A percentile compares a stretch with the other conserved stretches of the same genome.
Conservation (phyloP, 306 rosid species). For the Vigna hirtella region DNA sequence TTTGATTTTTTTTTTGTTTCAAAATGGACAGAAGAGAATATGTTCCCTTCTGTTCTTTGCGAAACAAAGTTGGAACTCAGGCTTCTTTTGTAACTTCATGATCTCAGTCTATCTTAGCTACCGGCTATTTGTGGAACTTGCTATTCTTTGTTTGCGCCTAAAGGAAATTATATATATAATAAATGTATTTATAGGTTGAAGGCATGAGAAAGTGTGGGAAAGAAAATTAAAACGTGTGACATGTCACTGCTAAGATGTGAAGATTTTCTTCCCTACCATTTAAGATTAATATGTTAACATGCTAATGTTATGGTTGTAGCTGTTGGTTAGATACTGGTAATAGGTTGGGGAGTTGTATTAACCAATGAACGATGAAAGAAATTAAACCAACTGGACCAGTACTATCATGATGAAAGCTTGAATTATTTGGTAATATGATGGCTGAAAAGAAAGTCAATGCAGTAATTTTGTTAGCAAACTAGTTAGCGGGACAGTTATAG, state of each 20-base stretch:
- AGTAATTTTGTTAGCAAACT: neutral
- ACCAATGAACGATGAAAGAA: neutral
- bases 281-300: constrained; percentile 27
- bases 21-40: neutral
- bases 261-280: constrained; percentile 6
- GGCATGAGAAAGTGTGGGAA: neutral
- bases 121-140: neutral
- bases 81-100: neutral
- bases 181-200: neutral
- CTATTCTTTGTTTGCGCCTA: constrained; percentile 5
- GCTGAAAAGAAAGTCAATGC: constrained; percentile 3
- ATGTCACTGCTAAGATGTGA: constrained; percentile 5
- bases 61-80: constrained; percentile 14
- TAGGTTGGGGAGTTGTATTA: neutral
- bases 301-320: constrained; percentile 4
- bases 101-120: neutral
- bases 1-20: neutral
- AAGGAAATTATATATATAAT: neutral
- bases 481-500: neutral
- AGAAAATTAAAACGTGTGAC: neutral
- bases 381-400: neutral
- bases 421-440: neutral
- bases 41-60: neutral
- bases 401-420: neutral
- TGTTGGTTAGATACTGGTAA: constrained; percentile 7